phyloP scores from a whole-genome alignment of 768 basidiomycete genomes.

The Phanerodontia chrysosporium region DNA sequence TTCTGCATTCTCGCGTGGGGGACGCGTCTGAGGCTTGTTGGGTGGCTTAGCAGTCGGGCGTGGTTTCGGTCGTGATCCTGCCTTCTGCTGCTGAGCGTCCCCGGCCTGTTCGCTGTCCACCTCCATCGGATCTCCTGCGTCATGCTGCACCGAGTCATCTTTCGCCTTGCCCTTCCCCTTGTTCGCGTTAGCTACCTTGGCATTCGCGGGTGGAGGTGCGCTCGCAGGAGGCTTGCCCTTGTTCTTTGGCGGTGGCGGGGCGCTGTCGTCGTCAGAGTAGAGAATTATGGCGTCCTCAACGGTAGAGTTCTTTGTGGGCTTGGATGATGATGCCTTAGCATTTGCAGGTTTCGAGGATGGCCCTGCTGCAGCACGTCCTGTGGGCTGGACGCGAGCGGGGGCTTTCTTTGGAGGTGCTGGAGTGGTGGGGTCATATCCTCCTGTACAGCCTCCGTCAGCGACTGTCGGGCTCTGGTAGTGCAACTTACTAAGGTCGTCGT shows the following conservation, averaged over 20 bases:
- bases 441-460: constrained; percentile 6
- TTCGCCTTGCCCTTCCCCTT: constrained; percentile 27
- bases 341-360: constrained; percentile 18
- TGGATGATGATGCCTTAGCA: constrained; percentile 12
- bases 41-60: constrained; percentile 13
- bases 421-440: constrained; percentile 28
- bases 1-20: constrained; percentile 4
- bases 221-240: constrained; percentile 24
- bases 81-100: constrained; percentile 11
- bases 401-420: constrained; percentile 23
- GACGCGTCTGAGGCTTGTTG: neutral
- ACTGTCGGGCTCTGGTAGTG: constrained; percentile 14
- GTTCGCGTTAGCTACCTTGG: constrained; percentile 34
- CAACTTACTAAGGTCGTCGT: constrained; percentile 22
- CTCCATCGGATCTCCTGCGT: constrained; percentile 14
- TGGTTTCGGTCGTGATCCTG: constrained; percentile 6
- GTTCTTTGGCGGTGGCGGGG: neutral
- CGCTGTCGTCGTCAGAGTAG: constrained; percentile 9
- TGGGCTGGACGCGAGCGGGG: constrained; percentile 11
- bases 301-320: neutral
- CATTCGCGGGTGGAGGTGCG: constrained; percentile 5
- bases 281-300: constrained; percentile 4
- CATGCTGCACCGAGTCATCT: constrained; percentile 6
- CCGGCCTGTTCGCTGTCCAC: constrained; percentile 14
- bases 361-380: constrained; percentile 17